Evolutionary conservation across 768 basidiomycete species (phyloP).

Genomic region (Auricularia cornea): DNA sequence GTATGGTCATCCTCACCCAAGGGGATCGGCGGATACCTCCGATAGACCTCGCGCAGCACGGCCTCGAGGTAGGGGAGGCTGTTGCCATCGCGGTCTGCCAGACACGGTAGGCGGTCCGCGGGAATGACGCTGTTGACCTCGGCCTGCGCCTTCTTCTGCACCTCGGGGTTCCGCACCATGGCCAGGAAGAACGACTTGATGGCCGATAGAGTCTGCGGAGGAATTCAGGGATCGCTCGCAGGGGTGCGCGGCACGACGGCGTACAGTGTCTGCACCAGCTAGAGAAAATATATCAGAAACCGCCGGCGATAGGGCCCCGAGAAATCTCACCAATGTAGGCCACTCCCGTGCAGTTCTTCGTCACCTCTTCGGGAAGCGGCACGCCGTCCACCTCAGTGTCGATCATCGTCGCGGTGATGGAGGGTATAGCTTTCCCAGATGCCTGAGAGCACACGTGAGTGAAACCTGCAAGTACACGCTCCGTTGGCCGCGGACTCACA

Average conservation of each 20-base stretch:
- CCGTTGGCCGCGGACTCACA: conserved; percentile 22
- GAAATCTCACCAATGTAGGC: conserved; percentile 35
- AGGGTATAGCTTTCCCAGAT: conserved; percentile 24
- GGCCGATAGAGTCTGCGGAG: conserved; percentile 38
- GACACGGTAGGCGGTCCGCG: conserved; percentile 35
- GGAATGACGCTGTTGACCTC: conserved; percentile 19
- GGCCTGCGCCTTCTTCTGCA: conserved; percentile 30
- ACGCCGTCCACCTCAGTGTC: conserved; percentile 4
- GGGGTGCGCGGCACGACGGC: conserved; percentile 4
- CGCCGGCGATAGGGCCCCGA: background rate
- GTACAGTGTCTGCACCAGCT: conserved; percentile 27
- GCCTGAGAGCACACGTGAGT: conserved; percentile 15
- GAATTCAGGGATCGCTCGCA: background rate
- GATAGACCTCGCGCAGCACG: conserved; percentile 23
- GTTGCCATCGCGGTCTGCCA: conserved; percentile 24
- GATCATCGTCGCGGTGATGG: conserved; percentile 36
- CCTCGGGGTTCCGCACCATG: conserved; percentile 45
- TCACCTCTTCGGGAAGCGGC: conserved; percentile 29
- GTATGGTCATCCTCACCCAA: conserved; percentile 9
- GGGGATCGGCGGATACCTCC: conserved; percentile 38
- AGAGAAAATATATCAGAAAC: conserved; percentile 1
- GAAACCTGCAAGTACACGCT: background rate
- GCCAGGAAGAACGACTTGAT: conserved; percentile 44
- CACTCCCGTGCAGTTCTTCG: conserved; percentile 43
- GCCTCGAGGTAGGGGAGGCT: conserved; percentile 36